phyloP scores from a whole-genome alignment of 768 basidiomycete species.

The Mycena capillaripes region DNA sequence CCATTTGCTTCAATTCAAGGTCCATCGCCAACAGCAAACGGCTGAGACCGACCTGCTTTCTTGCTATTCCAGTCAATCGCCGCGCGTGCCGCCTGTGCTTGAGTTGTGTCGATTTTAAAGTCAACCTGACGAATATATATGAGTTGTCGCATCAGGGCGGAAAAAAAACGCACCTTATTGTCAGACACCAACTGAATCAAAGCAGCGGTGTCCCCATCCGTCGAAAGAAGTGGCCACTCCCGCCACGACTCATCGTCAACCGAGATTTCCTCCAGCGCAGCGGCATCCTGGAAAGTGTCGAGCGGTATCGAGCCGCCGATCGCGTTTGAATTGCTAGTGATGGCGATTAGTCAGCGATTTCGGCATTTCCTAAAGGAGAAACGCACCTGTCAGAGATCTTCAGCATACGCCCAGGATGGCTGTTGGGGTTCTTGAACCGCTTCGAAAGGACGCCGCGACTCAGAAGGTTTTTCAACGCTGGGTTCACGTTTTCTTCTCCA shows the following conservation, averaged over 20 bases:
- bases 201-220: conserved; percentile 85
- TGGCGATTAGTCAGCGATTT: conserved; percentile 4
- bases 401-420: conserved; percentile 76
- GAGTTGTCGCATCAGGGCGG: not conserved
- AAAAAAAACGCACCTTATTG: conserved; percentile 64
- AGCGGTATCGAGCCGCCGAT: conserved; percentile 73
- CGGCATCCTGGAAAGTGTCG: conserved; percentile 82
- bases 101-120: conserved; percentile 77
- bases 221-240: conserved; percentile 85
- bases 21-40: not conserved
- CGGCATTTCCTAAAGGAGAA: not conserved
- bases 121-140: conserved; percentile 75
- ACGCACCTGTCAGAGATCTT: conserved; percentile 81
- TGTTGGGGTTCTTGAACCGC: conserved; percentile 72
- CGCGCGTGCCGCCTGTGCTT: conserved; percentile 67
- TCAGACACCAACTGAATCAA: conserved; percentile 88
- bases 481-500: conserved; percentile 68
- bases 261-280: conserved; percentile 70
- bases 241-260: conserved; percentile 67
- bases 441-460: conserved; percentile 77
- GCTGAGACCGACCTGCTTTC: conserved; percentile 83
- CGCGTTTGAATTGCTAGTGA: conserved; percentile 74
- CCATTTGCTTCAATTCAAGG: conserved; percentile 19
- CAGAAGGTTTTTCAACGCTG: conserved; percentile 72
- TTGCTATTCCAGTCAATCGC: conserved; percentile 89